Conservation (phyloP, 2,329 filamentous ascomycete species). For the Albifimbria verrucaria region DNA sequence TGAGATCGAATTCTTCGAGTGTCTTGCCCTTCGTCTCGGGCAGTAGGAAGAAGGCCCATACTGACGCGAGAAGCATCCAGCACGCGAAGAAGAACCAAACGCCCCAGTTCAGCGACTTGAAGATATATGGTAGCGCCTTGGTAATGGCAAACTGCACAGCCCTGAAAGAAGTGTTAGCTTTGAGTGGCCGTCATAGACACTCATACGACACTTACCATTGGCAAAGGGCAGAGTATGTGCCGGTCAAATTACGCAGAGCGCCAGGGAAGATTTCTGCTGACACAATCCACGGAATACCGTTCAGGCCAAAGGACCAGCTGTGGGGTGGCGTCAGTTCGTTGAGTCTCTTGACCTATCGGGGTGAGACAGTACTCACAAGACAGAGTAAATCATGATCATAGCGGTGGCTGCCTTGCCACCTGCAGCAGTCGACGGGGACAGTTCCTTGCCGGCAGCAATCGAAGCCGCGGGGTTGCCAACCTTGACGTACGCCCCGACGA, state of each 20-base stretch:
- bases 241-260: slow-evolving; percentile 37
- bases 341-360: not conserved
- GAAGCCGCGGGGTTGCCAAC: slow-evolving; percentile 44
- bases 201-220: slow-evolving; percentile 31
- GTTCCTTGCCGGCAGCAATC: slow-evolving; percentile 38
- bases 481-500: slow-evolving; percentile 52
- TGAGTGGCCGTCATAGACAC: not conserved
- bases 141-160: slow-evolving; percentile 40
- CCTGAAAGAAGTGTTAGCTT: slow-evolving; percentile 11
- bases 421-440: slow-evolving; percentile 37
- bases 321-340: too few species aligned
- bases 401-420: slow-evolving; percentile 52
- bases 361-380: slow-evolving; percentile 38
- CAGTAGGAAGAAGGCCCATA: slow-evolving; percentile 49
- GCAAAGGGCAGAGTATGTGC: slow-evolving; percentile 35
- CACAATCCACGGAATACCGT: slow-evolving; percentile 44
- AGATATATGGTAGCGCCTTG: slow-evolving; percentile 42
- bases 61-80: slow-evolving; percentile 43
- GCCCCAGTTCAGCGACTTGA: slow-evolving; percentile 42
- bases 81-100: slow-evolving; percentile 57
- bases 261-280: slow-evolving; percentile 43
- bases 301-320: slow-evolving; percentile 41
- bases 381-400: slow-evolving; percentile 52
- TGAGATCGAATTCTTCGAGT: slow-evolving; percentile 48
- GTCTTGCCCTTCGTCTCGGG: slow-evolving; percentile 55